These are phyloP conservation scores for Stereocaulon alpinum DNA, from an alignment of 495 filamentous ascomycete species.

Conservation along the genomic window DNA sequence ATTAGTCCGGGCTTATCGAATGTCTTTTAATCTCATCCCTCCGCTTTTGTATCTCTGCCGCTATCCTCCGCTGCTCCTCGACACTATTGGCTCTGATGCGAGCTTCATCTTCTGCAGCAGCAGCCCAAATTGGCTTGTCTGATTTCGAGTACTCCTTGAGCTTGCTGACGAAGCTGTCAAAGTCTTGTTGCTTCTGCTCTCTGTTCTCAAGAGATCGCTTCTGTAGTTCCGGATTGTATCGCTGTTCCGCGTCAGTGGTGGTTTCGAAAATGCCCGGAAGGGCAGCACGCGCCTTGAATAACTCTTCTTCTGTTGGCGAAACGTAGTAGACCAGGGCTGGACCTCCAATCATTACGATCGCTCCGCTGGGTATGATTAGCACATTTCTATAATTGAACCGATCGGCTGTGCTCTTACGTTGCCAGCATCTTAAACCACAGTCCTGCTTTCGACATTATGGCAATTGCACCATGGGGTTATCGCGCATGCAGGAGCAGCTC, in stretches of 20 bases:
- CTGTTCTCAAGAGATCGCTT: slow-evolving; percentile 68
- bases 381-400: slow-evolving; percentile 11
- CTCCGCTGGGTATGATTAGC: slow-evolving; percentile 42
- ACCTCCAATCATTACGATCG: slow-evolving; percentile 63
- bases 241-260: slow-evolving; percentile 31
- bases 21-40: slow-evolving; percentile 47
- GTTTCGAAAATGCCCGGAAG: background rate
- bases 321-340: slow-evolving; percentile 74
- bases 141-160: slow-evolving; percentile 86
- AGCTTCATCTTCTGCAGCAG: slow-evolving; percentile 53
- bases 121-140: slow-evolving; percentile 78
- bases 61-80: slow-evolving; percentile 41
- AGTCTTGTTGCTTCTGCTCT: slow-evolving; percentile 64
- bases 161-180: slow-evolving; percentile 72
- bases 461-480: background rate
- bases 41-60: slow-evolving; percentile 51
- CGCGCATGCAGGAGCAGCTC: background rate
- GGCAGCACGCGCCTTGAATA: slow-evolving; percentile 49
- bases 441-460: slow-evolving; percentile 39
- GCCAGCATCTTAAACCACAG: slow-evolving; percentile 47
- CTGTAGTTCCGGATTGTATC: slow-evolving; percentile 88
- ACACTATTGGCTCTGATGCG: slow-evolving; percentile 23
- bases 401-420: slow-evolving; percentile 32
- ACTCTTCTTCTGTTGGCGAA: slow-evolving; percentile 79
- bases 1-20: slow-evolving; percentile 9